A percentile compares a stretch with the other conserved stretches of the same genome.
Conservation (phyloP, 139 green algal genomes). For the Coelastrella sp. region DNA sequence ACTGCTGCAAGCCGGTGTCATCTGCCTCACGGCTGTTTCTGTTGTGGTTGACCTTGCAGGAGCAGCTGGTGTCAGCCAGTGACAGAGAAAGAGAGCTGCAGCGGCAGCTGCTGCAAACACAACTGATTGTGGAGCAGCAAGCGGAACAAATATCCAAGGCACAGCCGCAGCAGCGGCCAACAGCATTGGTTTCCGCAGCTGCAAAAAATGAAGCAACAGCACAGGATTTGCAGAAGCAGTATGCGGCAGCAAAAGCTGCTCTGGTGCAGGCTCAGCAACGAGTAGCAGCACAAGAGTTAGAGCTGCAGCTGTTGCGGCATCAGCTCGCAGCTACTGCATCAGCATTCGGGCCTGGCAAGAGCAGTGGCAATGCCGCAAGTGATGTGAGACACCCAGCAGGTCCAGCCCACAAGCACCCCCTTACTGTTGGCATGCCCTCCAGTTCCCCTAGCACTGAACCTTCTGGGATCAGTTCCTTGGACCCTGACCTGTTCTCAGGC, state of each 20-base stretch:
- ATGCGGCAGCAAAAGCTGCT: constrained; percentile 44
- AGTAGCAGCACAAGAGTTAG: background rate
- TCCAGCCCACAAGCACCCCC: background rate
- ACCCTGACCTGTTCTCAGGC: constrained; percentile 2
- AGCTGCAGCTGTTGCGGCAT: constrained; percentile 27
- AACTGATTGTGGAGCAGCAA: constrained; percentile 51
- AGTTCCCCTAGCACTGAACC: constrained; percentile 18
- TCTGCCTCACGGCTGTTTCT: background rate
- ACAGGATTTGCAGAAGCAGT: constrained; percentile 31
- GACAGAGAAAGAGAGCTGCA: constrained; percentile 61
- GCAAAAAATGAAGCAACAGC: background rate
- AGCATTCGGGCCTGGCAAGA: background rate
- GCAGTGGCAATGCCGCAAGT: constrained; percentile 23
- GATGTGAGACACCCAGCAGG: background rate
- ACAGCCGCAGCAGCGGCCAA: background rate
- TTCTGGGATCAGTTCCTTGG: constrained; percentile 32
- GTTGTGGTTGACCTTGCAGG: constrained; percentile 50
- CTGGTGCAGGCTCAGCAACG: constrained; percentile 33
- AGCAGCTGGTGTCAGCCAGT: constrained; percentile 57
- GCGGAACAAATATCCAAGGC: constrained; percentile 17
- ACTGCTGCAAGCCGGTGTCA: no score
- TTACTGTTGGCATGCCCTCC: background rate
- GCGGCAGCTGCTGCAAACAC: constrained; percentile 52
- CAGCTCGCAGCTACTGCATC: background rate
- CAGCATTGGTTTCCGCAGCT: background rate